A percentile compares a stretch with the other conserved stretches of the same genome.
Evolutionary conservation across 2,329 filamentous ascomycete genomes (phyloP).

Genomic region (Myriangium duriaei): DNA sequence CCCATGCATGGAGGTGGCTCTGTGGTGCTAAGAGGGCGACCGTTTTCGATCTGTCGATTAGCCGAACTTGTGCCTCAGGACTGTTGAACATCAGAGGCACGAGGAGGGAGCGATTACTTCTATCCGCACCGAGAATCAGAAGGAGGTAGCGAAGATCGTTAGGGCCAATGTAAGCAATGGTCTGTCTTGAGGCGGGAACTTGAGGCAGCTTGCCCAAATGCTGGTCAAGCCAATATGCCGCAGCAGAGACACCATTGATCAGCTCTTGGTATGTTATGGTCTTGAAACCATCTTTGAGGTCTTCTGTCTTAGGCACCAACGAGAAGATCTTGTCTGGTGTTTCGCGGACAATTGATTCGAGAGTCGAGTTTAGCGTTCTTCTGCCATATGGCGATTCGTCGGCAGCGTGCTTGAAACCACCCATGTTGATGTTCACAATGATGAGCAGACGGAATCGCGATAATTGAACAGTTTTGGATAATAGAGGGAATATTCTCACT

Average conservation of each 20-base stretch:
- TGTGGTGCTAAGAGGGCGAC: constrained; percentile 5
- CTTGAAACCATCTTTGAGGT: constrained; percentile 9
- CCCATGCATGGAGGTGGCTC: constrained; percentile 6
- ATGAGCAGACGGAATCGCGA: no score
- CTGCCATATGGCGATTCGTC: neutral
- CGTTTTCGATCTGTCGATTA: constrained; percentile 7
- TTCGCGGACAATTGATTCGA: neutral
- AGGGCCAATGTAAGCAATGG: constrained; percentile 12
- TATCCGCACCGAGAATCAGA: constrained; percentile 9
- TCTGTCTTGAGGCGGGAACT: neutral
- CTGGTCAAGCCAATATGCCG: constrained; percentile 14
- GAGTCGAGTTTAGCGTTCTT: neutral
- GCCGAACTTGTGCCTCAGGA: constrained; percentile 10
- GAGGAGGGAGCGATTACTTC: constrained; percentile 10
- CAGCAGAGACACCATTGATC: constrained; percentile 10
- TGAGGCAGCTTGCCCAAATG: constrained; percentile 2
- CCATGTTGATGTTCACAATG: no score
- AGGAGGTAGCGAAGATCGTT: constrained; percentile 13
- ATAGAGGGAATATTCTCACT: no score
- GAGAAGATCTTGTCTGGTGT: neutral
- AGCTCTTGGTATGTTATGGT: constrained; percentile 11
- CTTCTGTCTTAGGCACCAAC: neutral
- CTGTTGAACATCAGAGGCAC: constrained; percentile 12
- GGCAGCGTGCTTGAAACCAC: neutral
- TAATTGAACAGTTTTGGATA: no score